Evolutionary conservation across 106 monocot genomes (phyloP), one percentile per base, ranked within the genome.

Genomic region (Dactylorhiza incarnata): DNA sequence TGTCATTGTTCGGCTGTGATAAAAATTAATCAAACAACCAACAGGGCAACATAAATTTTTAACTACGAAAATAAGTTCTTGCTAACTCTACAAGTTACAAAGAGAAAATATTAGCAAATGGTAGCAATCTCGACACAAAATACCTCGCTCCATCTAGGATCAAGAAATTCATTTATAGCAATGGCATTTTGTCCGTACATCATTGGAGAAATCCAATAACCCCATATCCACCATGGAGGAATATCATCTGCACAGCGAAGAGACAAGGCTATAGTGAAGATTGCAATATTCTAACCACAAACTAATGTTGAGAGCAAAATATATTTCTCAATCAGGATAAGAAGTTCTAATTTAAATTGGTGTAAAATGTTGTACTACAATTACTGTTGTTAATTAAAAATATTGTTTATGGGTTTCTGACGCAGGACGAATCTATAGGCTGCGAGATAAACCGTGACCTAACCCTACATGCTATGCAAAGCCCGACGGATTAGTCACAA

Each of bases 111-210:
- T 9, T 52, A 46, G 8, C 75, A 19, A 44, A 51, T 29, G 48
- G 15, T 16, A 23, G 70, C 29, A 71, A 24, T 22, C 26, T 25
- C 5, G 5, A 74, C 37, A 61, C 79, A 51, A 51, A 8, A 51
- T 86, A 83, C 84, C 37, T 43, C 75, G 78, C 76, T 75, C 87
- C 87, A 91, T 79, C 87, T 81, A 0, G 73, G 51, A 48, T 84
- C 92, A 62, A 93, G 85, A 47, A 93, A 93, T 78, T 93, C 89
- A 74, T 92, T 92, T n/a, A 87, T 70, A 68, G 87, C 51, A 22
- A 89, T 26, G 45, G 89, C 83, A 82, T 81, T 85, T 75, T 85
- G 87, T 12, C 80, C 89, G 73, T 93, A 93, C 82, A 78, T 85
- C 89, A 89, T 84, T 11, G 92, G 89, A 80, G 92, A 93, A 73